Evolutionary conservation across 1,284 basidiomycete species (phyloP), one percentile per base, ranked within the genome.

Genomic region (Moniliophthora roreri): DNA sequence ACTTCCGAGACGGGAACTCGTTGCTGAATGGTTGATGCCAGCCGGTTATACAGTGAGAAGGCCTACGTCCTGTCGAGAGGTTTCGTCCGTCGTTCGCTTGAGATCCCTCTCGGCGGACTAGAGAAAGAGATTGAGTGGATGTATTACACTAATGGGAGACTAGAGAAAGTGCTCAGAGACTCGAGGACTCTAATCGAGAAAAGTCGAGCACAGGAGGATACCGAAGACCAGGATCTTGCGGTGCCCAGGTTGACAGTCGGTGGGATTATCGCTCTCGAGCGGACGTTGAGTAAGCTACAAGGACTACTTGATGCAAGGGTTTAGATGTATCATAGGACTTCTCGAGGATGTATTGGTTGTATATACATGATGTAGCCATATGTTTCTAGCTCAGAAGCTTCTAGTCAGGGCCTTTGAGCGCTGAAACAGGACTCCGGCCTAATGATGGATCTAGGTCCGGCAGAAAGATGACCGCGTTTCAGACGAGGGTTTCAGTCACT

Each of bases 1-100:
- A 6, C 2, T 23, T 28, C 18, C 11, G 28, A 13, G n/a, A 36
- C 39, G 56, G 40, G 8, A 38, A 23, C 32, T 28, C n/a, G 10
- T 20, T 39, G 42, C 2, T 57, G n/a, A n/a, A n/a, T n/a, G n/a
- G n/a, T n/a, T n/a, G n/a, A n/a, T n/a, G n/a, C n/a, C n/a, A 90
- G 89, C 63, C 88, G 90, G 44, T 67, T 93, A 8, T 95, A 95
- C 71, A 93, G 78, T 67, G 95, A 97, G 70, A 95, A 95, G 70
- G 93, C 93, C 1, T 97, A 91, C 63, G 91, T 96, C 38, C 78
- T 96, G 26, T 93, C 94, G 5, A 80, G 94, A 24, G 89, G 86
- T 3, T 97, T 97, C 67, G 86, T 97, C 41, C 86, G 87, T 15
- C 85, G 89, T 10, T 93, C 92, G 4, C 79, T 97, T 11, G 89